Evolutionary conservation across 2,329 filamentous ascomycete genomes (phyloP).

Genomic region (Coniosporium tulheliwenetii): DNA sequence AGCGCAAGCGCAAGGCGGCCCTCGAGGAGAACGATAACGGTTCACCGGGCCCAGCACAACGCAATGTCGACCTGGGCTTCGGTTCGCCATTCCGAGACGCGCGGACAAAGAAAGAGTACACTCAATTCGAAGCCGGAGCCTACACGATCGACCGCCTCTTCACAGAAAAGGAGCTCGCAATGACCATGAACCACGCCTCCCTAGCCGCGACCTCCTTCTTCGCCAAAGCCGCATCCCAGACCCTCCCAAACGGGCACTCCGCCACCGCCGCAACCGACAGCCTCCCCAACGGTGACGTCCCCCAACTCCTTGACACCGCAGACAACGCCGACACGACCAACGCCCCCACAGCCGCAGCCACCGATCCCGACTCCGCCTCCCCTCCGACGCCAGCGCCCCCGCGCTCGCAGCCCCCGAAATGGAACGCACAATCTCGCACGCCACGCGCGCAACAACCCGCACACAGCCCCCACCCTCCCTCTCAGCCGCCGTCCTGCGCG

Average conservation of each 20-base stretch:
- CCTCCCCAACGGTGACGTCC: neutral
- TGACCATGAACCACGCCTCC: slow-evolving; percentile 45
- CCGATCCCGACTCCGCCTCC: slow-evolving; percentile 20
- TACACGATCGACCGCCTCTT: slow-evolving; percentile 51
- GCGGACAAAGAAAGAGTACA: slow-evolving; percentile 33
- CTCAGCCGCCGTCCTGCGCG: slow-evolving; percentile 28
- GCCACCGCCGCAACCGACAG: neutral
- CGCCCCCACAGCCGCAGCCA: slow-evolving; percentile 6
- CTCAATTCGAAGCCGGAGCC: slow-evolving; percentile 41
- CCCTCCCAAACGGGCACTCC: neutral
- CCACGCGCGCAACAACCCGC: slow-evolving; percentile 33
- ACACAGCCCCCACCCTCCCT: slow-evolving; percentile 36
- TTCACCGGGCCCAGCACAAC: slow-evolving; percentile 37
- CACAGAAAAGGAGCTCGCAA: slow-evolving; percentile 49
- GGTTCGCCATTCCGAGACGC: slow-evolving; percentile 35
- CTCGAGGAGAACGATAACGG: slow-evolving; percentile 38
- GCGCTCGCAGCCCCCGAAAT: slow-evolving; percentile 37
- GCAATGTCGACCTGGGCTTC: slow-evolving; percentile 30
- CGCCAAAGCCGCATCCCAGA: slow-evolving; percentile 32
- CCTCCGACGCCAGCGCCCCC: slow-evolving; percentile 19
- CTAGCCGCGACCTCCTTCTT: slow-evolving; percentile 42
- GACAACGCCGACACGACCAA: neutral
- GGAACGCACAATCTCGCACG: slow-evolving; percentile 44
- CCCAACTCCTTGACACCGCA: neutral
- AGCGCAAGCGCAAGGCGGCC: slow-evolving; percentile 41